Conservation (phyloP, 1,284 basidiomycete species). For the Pisolithus thermaeus region DNA sequence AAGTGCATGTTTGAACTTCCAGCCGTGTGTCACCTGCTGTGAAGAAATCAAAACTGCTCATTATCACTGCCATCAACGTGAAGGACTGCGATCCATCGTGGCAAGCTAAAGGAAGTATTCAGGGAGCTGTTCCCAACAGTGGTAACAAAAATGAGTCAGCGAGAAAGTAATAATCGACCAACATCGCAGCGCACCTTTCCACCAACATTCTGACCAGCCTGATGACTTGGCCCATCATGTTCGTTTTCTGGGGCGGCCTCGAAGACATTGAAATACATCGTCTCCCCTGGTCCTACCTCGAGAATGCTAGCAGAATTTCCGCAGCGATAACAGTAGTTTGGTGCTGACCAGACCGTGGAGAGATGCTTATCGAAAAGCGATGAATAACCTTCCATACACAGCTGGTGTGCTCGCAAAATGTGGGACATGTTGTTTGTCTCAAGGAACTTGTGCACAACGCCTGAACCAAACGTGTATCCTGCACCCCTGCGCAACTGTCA, state of each 20-base stretch:
- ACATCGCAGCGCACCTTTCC: slow-evolving; percentile 50
- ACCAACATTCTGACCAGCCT: slow-evolving; percentile 60
- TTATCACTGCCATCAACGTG: no score
- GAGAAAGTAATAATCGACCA: background rate
- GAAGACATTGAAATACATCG: slow-evolving; percentile 96
- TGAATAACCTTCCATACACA: slow-evolving; percentile 98
- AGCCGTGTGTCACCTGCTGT: no score
- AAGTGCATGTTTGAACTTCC: no score
- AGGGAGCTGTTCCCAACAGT: slow-evolving; percentile 41
- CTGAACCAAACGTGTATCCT: slow-evolving; percentile 97
- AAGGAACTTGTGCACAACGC: slow-evolving; percentile 97
- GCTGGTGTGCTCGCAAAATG: slow-evolving; percentile 95
- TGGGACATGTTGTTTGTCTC: slow-evolving; percentile 95
- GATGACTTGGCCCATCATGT: slow-evolving; percentile 72
- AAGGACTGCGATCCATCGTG: no score
- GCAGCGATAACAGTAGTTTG: slow-evolving; percentile 98
- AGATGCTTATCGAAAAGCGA: slow-evolving; percentile 93
- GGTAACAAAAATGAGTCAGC: slow-evolving; percentile 3
- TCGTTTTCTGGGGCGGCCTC: slow-evolving; percentile 99
- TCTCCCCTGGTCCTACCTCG: slow-evolving; percentile 88
- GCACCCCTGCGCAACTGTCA: slow-evolving; percentile 65
- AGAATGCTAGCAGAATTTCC: slow-evolving; percentile 97
- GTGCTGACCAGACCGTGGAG: slow-evolving; percentile 97
- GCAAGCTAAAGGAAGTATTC: slow-evolving; percentile 58
- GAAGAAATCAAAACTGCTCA: no score